Evolutionary conservation across 768 basidiomycete genomes (phyloP).

Genomic region (Mycena crocata): DNA sequence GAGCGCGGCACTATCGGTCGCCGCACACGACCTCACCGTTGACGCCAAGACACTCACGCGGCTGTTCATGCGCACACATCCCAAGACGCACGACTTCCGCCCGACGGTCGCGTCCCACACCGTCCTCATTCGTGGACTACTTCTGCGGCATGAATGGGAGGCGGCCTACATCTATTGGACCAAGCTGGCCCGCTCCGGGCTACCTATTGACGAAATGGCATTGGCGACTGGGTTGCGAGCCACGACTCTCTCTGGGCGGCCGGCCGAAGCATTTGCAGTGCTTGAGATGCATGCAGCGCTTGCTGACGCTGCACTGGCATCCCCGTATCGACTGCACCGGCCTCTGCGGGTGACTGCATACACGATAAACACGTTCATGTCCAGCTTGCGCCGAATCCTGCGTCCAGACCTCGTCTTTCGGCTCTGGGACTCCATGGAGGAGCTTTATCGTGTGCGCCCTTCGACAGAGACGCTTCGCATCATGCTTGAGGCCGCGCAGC

Average conservation of each 20-base stretch:
- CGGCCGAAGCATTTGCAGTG: slow-evolving; percentile 62
- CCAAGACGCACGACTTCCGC: slow-evolving; percentile 40
- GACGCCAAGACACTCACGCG: slow-evolving; percentile 48
- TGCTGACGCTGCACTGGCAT: slow-evolving; percentile 19
- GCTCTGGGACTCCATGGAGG: slow-evolving; percentile 75
- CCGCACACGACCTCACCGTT: slow-evolving; percentile 51
- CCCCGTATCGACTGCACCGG: slow-evolving; percentile 13
- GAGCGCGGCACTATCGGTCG: slow-evolving; percentile 59
- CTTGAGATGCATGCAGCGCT: slow-evolving; percentile 55
- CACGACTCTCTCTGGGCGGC: slow-evolving; percentile 54
- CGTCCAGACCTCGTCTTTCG: slow-evolving; percentile 74
- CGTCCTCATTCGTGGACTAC: slow-evolving; percentile 63
- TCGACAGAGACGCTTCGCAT: slow-evolving; percentile 67
- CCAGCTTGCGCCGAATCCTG: slow-evolving; percentile 58
- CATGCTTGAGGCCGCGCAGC: slow-evolving; percentile 69
- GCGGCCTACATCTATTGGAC: slow-evolving; percentile 60
- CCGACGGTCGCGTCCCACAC: slow-evolving; percentile 64
- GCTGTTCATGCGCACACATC: slow-evolving; percentile 49
- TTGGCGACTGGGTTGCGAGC: slow-evolving; percentile 64
- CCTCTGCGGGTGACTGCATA: slow-evolving; percentile 39
- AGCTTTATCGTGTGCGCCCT: slow-evolving; percentile 68
- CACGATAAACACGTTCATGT: slow-evolving; percentile 58
- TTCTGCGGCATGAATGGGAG: slow-evolving; percentile 53
- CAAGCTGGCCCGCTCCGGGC: slow-evolving; percentile 47
- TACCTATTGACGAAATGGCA: slow-evolving; percentile 57